A percentile compares a stretch with the other conserved stretches of the same genome.
These are phyloP conservation scores for Candida sp. DNA, from an alignment of 1,139 yeast species.

Conservation along the genomic window DNA sequence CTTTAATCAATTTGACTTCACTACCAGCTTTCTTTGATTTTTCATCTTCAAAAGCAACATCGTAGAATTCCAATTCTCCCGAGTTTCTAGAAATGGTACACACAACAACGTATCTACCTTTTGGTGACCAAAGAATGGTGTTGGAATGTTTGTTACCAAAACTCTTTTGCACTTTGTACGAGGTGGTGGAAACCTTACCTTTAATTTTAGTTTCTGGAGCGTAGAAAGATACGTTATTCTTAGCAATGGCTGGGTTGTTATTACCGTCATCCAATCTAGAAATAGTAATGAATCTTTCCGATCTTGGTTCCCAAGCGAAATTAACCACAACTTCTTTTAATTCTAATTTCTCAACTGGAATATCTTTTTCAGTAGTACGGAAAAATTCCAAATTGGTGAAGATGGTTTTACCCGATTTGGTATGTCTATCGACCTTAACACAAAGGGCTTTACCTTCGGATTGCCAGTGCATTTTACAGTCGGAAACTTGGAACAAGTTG, in stretches of 20 bases:
- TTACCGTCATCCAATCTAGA: slow-evolving; percentile 62
- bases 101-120: slow-evolving; percentile 83
- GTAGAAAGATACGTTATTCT: slow-evolving; percentile 73
- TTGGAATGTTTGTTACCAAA: slow-evolving; percentile 67
- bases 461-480: slow-evolving; percentile 95
- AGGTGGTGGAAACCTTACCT: slow-evolving; percentile 54
- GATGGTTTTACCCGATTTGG: slow-evolving; percentile 88
- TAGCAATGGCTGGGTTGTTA: slow-evolving; percentile 67
- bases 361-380: slow-evolving; percentile 80
- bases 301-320: slow-evolving; percentile 96
- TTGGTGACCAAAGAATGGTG: slow-evolving; percentile 86
- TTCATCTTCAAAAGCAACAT: slow-evolving; percentile 78
- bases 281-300: slow-evolving; percentile 81
- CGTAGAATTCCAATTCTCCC: slow-evolving; percentile 83
- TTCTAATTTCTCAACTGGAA: slow-evolving; percentile 94
- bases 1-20: slow-evolving; percentile 60
- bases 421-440: slow-evolving; percentile 96
- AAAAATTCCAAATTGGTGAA: slow-evolving; percentile 94
- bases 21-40: slow-evolving; percentile 43
- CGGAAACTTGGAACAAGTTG: slow-evolving; percentile 91
- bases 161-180: slow-evolving; percentile 39
- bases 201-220: slow-evolving; percentile 91
- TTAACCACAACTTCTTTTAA: slow-evolving; percentile 84
- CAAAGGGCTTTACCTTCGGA: slow-evolving; percentile 80
- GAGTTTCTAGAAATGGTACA: slow-evolving; percentile 64